Base-by-base conservation (phyloP, 179 eudicot species). In the Corrigiola litoralis region DNA sequence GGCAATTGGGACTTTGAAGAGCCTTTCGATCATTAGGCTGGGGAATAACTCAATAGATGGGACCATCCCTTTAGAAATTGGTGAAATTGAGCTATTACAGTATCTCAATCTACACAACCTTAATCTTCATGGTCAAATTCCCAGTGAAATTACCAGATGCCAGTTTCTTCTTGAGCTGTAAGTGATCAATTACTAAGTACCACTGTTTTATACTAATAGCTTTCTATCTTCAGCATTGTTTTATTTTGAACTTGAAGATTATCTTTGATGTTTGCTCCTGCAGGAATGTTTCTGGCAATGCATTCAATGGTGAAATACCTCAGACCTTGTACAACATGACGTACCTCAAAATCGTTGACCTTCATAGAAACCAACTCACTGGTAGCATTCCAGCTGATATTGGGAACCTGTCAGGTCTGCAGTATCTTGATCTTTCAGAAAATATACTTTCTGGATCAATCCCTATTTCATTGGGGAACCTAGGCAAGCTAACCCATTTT, bases 201-300 rank as follows among this genome's bases (percentile, higher is more conserved):
- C 71, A 61, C 49, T 63, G 37, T 41, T 21, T 29, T 32, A 44
- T 55, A 6, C 27, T 41, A 37, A 32, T 20, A 36, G 7, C 31
- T 38, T 47, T 66, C 34, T 47, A 42, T 33, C 62, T 49, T 64
- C 17, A 64, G 13, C 47, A 28, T 47, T 66, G 63, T 72, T 75
- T 76, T 62, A 45, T 37, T 42, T 57, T 66, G 37, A 69, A 41
- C 45, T 67, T 63, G 32, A 13, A 58, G 47, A 23, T 61, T 68
- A 72, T 53, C 2, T 59, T 7, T 57, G 65, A 65, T 72, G 58
- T 75, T 70, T 82, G 37, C 63, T 77, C 29, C 56, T 87, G 88
- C 91, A 94, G 99, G 89, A 90, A 94, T 74, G 71, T 94, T 68
- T 90, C 95, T 23, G 85, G 88, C 24, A 94, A 94, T 77, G 78